Evolutionary conservation across 768 basidiomycete genomes (phyloP).

Genomic region (Rhodocollybia butyracea): DNA sequence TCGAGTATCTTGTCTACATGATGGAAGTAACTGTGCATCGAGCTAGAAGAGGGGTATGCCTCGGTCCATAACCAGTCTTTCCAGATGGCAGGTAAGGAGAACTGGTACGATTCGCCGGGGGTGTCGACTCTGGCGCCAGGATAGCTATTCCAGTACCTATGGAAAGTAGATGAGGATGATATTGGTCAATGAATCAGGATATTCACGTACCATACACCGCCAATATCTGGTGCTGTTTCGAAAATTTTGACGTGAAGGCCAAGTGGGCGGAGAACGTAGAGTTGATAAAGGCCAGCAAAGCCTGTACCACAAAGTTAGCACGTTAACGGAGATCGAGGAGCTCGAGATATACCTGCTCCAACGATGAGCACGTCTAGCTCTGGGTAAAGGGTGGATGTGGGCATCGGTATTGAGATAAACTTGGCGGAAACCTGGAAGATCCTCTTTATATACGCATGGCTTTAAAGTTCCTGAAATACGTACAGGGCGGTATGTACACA

Average conservation of each 20-base stretch:
- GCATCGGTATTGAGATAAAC: neutral
- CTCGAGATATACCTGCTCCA: too few species aligned
- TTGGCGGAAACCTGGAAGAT: neutral
- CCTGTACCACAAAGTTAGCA: too few species aligned
- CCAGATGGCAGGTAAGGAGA: slow-evolving; percentile 10
- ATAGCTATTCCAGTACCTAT: neutral
- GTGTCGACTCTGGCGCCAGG: slow-evolving; percentile 15
- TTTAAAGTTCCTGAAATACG: too few species aligned
- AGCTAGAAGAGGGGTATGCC: slow-evolving; percentile 9
- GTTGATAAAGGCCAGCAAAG: slow-evolving; percentile 4
- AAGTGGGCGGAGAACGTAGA: slow-evolving; percentile 7
- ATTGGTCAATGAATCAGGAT: too few species aligned
- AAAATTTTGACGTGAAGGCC: slow-evolving; percentile 12
- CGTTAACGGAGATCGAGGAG: too few species aligned
- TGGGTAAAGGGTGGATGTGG: neutral
- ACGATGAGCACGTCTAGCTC: slow-evolving; percentile 8
- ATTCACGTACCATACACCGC: slow-evolving; percentile 17
- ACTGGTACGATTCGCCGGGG: slow-evolving; percentile 11
- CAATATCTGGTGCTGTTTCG: slow-evolving; percentile 13
- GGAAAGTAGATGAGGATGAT: too few species aligned
- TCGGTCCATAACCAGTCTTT: slow-evolving; percentile 10
- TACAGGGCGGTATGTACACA: too few species aligned
- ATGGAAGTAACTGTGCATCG: slow-evolving; percentile 13
- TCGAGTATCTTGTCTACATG: slow-evolving; percentile 14
- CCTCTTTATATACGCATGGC: too few species aligned